Evolutionary conservation across 768 basidiomycete species (phyloP).

Genomic region (Jaapia argillacea): DNA sequence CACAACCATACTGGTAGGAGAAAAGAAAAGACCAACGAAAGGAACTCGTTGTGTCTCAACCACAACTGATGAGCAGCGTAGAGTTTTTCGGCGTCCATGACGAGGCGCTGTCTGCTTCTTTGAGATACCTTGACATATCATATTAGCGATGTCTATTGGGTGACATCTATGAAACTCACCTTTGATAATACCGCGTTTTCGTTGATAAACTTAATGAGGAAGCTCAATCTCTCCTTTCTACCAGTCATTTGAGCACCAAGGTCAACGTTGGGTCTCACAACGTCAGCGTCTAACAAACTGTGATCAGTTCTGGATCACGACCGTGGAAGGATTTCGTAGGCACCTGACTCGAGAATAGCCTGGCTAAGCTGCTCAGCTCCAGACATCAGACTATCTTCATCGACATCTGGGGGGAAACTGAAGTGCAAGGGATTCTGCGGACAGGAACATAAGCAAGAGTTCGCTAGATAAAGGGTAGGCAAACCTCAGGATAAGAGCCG

Average conservation of each 20-base stretch:
- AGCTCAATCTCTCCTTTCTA: slow-evolving; percentile 66
- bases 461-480: slow-evolving; percentile 5
- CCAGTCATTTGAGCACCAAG: slow-evolving; percentile 67
- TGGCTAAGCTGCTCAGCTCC: slow-evolving; percentile 69
- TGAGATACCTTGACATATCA: slow-evolving; percentile 61
- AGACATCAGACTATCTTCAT: slow-evolving; percentile 70
- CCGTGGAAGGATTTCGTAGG: slow-evolving; percentile 7
- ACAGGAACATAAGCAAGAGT: background rate
- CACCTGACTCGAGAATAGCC: slow-evolving; percentile 68
- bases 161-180: slow-evolving; percentile 26
- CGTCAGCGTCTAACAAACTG: slow-evolving; percentile 39
- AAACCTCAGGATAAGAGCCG: slow-evolving; percentile 54
- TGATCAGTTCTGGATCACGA: background rate
- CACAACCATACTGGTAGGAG: background rate
- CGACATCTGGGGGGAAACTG: slow-evolving; percentile 71
- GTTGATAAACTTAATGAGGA: slow-evolving; percentile 85
- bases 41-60: slow-evolving; percentile 59
- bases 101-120: slow-evolving; percentile 61
- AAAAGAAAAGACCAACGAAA: slow-evolving; percentile 35
- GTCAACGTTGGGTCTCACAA: slow-evolving; percentile 71
- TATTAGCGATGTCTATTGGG: background rate
- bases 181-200: slow-evolving; percentile 74
- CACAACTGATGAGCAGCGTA: slow-evolving; percentile 76
- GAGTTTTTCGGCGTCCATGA: slow-evolving; percentile 79
- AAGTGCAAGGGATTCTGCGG: slow-evolving; percentile 68